A percentile compares a stretch with the other conserved stretches of the same genome.
Conservation (phyloP, 1,284 basidiomycete species). For the Naganishia liquefaciens region DNA sequence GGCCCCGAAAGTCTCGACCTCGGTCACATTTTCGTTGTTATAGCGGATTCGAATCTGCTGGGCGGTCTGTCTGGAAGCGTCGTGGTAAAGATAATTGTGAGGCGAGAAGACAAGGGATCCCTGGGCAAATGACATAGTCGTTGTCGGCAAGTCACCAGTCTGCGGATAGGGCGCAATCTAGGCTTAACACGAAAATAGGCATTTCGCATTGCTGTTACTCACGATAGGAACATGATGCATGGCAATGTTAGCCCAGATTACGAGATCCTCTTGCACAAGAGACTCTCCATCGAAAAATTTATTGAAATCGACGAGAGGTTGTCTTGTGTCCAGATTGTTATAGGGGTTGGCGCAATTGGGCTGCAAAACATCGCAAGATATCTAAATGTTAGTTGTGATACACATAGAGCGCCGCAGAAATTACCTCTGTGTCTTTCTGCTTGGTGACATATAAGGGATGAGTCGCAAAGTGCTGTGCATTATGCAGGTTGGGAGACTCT, state of each 20-base stretch:
- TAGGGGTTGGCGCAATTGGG: constrained; percentile 37
- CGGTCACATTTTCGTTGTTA: constrained; percentile 9
- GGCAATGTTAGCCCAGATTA: constrained; percentile 67
- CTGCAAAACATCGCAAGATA: neutral
- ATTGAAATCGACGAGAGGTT: constrained; percentile 59
- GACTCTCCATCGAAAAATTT: constrained; percentile 43
- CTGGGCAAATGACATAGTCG: constrained; percentile 23
- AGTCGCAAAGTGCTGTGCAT: constrained; percentile 41
- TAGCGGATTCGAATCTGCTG: constrained; percentile 26
- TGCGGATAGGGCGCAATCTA: neutral
- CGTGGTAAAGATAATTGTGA: constrained; percentile 11
- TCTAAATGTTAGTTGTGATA: neutral
- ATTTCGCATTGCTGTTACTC: neutral
- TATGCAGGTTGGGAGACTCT: constrained; percentile 45
- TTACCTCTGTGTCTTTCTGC: constrained; percentile 40
- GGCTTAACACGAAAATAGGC: neutral
- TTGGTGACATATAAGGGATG: constrained; percentile 41
- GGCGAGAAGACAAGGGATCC: constrained; percentile 15
- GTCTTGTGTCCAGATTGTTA: constrained; percentile 39
- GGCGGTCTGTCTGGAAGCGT: constrained; percentile 21
- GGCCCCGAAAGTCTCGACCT: constrained; percentile 19
- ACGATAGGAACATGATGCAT: constrained; percentile 51
- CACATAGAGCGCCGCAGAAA: neutral
- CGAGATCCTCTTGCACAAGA: constrained; percentile 62
- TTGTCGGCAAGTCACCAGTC: constrained; percentile 25